Evolutionary conservation across 2,329 filamentous ascomycete genomes (phyloP).

Genomic region (Lecanosticta acicola): DNA sequence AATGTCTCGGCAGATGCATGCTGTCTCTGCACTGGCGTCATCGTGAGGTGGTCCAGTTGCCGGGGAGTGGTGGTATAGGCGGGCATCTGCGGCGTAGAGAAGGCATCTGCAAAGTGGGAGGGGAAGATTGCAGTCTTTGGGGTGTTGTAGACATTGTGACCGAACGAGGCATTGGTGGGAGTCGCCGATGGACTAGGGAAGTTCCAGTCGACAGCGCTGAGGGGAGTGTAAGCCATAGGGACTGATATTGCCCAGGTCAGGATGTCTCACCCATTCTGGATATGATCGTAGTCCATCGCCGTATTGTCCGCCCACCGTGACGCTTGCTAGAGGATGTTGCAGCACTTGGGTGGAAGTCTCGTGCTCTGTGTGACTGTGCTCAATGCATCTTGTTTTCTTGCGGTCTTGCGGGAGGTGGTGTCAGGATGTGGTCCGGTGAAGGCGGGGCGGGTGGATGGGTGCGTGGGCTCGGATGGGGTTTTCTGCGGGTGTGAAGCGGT

Average conservation of each 20-base stretch:
- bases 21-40: slow-evolving; percentile 25
- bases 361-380: slow-evolving; percentile 2
- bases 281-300: slow-evolving; percentile 21
- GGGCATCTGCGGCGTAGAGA: slow-evolving; percentile 44
- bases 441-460: slow-evolving; percentile 4
- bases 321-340: background rate
- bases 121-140: slow-evolving; percentile 40
- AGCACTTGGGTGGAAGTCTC: background rate
- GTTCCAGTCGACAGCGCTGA: slow-evolving; percentile 43
- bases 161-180: slow-evolving; percentile 38
- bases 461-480: background rate
- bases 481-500: slow-evolving; percentile 2
- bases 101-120: slow-evolving; percentile 47
- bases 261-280: slow-evolving; percentile 19
- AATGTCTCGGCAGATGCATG: slow-evolving; percentile 25
- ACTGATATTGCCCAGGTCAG: slow-evolving; percentile 4
- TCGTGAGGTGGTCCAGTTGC: slow-evolving; percentile 23
- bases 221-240: slow-evolving; percentile 11
- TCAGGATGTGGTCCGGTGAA: slow-evolving; percentile 5
- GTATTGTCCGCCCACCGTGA: background rate
- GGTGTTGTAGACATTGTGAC: slow-evolving; percentile 39
- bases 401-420: slow-evolving; percentile 3
- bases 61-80: slow-evolving; percentile 32
- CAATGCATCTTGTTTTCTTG: slow-evolving; percentile 7
- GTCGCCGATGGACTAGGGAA: slow-evolving; percentile 48